Conservation (phyloP, 306 rosid species). For the Rosa persica region DNA sequence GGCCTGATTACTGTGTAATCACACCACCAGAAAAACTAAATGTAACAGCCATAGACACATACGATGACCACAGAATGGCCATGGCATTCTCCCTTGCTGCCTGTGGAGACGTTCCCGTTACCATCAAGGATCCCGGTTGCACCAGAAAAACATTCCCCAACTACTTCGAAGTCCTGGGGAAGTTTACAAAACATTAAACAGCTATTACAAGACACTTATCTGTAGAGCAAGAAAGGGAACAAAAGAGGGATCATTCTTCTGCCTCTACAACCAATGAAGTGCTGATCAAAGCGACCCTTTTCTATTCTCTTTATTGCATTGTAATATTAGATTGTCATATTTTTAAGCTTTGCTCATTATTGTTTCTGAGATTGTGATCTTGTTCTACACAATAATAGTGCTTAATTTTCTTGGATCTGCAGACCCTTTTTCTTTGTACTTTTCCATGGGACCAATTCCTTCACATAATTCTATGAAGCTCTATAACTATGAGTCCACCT, state of each 20-base stretch:
- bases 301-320: slow-evolving; percentile 2
- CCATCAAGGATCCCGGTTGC: slow-evolving; percentile 97
- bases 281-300: slow-evolving; percentile 26
- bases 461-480: background rate
- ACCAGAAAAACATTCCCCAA: slow-evolving; percentile 96
- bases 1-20: slow-evolving; percentile 91
- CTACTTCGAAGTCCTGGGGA: slow-evolving; percentile 87
- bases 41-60: slow-evolving; percentile 80
- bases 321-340: slow-evolving; percentile 17
- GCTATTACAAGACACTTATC: slow-evolving; percentile 12
- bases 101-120: slow-evolving; percentile 87
- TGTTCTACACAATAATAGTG: slow-evolving; percentile 12
- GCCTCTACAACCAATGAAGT: slow-evolving; percentile 21
- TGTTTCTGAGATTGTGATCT: slow-evolving; percentile 21
- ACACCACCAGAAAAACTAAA: slow-evolving; percentile 90
- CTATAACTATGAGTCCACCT: slow-evolving; percentile 9
- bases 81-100: slow-evolving; percentile 99
- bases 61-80: slow-evolving; percentile 99
- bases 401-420: slow-evolving; percentile 16
- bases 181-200: slow-evolving; percentile 65
- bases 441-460: background rate
- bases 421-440: background rate
- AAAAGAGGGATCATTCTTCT: slow-evolving; percentile 4
- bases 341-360: slow-evolving; percentile 22
- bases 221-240: background rate